Percentiles rank a stretch among this genome's conserved stretches.
Conservation (phyloP, 345 rosid species). For the Linum usitatissimum region DNA sequence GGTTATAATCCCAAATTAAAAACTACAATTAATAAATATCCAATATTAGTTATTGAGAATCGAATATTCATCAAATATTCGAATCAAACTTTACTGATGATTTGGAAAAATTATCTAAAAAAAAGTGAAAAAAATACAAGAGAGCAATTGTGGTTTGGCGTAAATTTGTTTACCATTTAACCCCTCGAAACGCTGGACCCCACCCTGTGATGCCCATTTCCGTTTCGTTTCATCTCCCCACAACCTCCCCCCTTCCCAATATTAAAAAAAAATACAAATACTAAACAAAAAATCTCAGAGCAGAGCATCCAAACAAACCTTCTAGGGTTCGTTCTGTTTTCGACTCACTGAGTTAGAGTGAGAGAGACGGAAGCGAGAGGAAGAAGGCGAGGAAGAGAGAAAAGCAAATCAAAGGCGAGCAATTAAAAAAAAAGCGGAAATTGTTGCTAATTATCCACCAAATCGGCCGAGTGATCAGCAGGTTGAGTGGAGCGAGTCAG, state of each 20-base stretch:
- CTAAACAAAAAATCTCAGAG: background rate
- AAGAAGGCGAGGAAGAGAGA: conserved; percentile 18
- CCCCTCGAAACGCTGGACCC: too few species aligned
- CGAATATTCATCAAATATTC: too few species aligned
- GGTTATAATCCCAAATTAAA: too few species aligned
- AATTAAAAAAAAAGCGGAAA: conserved; percentile 10
- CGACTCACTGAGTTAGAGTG: background rate
- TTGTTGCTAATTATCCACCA: background rate
- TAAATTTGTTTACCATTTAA: too few species aligned
- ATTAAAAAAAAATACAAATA: too few species aligned
- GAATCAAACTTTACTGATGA: too few species aligned
- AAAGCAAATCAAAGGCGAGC: conserved; percentile 22
- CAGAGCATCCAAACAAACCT: background rate
- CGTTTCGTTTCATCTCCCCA: conserved; percentile 29
- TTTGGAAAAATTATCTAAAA: too few species aligned
- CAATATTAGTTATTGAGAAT: too few species aligned
- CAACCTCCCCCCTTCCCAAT: conserved; percentile 24
- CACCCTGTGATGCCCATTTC: background rate
- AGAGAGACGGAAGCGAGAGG: conserved; percentile 5
- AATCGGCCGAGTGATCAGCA: background rate
- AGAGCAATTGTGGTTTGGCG: too few species aligned
- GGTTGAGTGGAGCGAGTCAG: background rate
- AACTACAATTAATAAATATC: too few species aligned
- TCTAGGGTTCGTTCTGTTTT: background rate
- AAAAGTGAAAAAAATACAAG: too few species aligned